Base-by-base conservation (phyloP, 176 grass and related monocot species). In the Tillandsia leiboldiana region DNA sequence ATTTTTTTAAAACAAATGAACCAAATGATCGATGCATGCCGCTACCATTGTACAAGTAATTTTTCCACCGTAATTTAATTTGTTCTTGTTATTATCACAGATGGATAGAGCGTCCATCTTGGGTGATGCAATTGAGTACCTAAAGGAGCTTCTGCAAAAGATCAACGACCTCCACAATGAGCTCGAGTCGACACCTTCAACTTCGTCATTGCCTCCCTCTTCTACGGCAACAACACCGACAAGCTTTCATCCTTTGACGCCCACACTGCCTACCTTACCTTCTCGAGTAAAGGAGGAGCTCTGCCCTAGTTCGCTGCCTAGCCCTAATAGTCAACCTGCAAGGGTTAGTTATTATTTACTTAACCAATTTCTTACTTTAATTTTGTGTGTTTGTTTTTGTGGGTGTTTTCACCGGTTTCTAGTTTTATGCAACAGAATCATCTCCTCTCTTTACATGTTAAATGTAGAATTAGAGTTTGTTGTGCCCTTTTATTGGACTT, bases 91-190 rank as follows among this genome's bases (percentile, higher is more conserved):
- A 13, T 63, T 51, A 70, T 73, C 51, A 14, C 73, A 99, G 95
- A 99, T 99, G 95, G 95, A 99, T 72, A 90, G 95, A 77, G 95
- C 87, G 49, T 99, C 90, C 3, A 99, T 99, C 84, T 82, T 99
- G 2, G 95, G 95, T 0, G 90, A 99, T 24, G 95, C 95, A 47
- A 94, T 94, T 12, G 95, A 99, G 72, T 99, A 99, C 82, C 70
- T 99, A 51, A 99, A 88, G 69, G 95, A 99, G 70, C 95, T 99
- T 14, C 72, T 99, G 49, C 95, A 93, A 14, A 90, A 90, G 82
- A 99, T 99, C 80, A 88, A 88, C 1, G 82, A 93, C 74, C 76
- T 99, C 79, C 89, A 99, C 80, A 86, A 86, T 29, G 95, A 93
- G 72, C 84, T 99, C 11, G 95, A 99, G 71, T 83, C 95, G 0